Base-by-base conservation (phyloP, 306 rosid species). In the Sesbania bispinosa region DNA sequence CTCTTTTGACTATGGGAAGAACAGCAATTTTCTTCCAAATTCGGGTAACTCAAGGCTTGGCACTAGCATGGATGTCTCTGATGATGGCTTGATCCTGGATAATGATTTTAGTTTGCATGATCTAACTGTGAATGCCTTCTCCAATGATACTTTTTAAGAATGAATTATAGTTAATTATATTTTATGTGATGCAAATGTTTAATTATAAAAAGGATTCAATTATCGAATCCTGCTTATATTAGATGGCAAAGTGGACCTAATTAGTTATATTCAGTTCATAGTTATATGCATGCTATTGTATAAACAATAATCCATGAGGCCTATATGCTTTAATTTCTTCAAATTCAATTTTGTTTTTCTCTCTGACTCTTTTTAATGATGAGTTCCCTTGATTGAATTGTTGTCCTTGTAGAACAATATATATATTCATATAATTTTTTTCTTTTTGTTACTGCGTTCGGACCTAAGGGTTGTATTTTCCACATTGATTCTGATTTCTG, bases 101-200 rank as follows among this genome's bases (percentile, higher is more conserved):
- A 55, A 67, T 52, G 81, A 71, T 66, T 79, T 75, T 60, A 20
- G 69, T 38, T 71, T 66, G 61, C 59, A 77, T 23, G 84, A 79
- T 51, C 77, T 83, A 53, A 51, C 51, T 52, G 74, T 50, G 45
- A 66, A 75, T 80, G 24, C 30, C 41, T 80, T 80, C 81, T 27
- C 77, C 32, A 68, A 52, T 80, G 69, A 74, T 58, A 24, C 38
- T 50, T 55, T 43, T 35, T 53, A 36, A 57, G 71, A 52, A 19
- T 32, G 8, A 41, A 30, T 14, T 18, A 59, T 71, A 32, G 18
- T 16, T 42, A 27, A 18, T 7, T 42, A 27, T 75, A 19, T 47
- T 41, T 74, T 45, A 19, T 73, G 74, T 16, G 13, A 78, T 38
- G 74, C 33, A 39, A 74, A 16, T 50, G 73, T 63, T 63, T 62